Conservation (phyloP, 495 filamentous ascomycete species). For the Trichoderma gamsii region DNA sequence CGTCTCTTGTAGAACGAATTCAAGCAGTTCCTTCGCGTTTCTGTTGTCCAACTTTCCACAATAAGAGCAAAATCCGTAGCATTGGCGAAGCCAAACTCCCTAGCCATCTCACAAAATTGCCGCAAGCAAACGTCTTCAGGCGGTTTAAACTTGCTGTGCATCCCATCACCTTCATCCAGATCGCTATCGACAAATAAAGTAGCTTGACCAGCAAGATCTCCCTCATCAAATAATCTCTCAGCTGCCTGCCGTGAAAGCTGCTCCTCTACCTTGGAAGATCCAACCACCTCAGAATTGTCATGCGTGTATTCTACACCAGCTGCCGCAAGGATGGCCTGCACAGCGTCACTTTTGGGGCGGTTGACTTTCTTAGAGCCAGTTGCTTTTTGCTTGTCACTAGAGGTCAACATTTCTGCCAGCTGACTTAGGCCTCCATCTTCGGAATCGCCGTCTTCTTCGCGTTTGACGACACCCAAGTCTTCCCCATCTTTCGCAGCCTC, state of each 20-base stretch:
- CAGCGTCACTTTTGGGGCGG: constrained; percentile 58
- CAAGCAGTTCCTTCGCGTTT: constrained; percentile 69
- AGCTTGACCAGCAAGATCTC: constrained; percentile 31
- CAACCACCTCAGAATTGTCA: constrained; percentile 92
- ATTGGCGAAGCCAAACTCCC: constrained; percentile 66
- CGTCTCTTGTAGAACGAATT: constrained; percentile 68
- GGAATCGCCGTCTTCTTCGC: constrained; percentile 40
- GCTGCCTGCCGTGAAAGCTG: constrained; percentile 69
- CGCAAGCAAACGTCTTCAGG: constrained; percentile 66
- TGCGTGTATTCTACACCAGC: constrained; percentile 95
- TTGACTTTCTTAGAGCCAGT: constrained; percentile 24
- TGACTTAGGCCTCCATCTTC: constrained; percentile 67
- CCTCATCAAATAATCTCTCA: constrained; percentile 49
- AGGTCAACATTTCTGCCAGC: constrained; percentile 63
- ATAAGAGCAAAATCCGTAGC: constrained; percentile 85
- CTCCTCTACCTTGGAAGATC: constrained; percentile 78
- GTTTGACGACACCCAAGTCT: constrained; percentile 34
- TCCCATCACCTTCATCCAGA: constrained; percentile 16
- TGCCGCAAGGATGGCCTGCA: constrained; percentile 81
- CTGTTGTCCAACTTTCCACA: constrained; percentile 91
- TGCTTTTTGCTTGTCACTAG: constrained; percentile 39
- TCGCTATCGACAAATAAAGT: constrained; percentile 31
- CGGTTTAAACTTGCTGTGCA: constrained; percentile 68
- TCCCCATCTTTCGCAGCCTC: constrained; percentile 51
- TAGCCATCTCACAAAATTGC: constrained; percentile 89